Base-by-base conservation (phyloP, 148 eudicot genomes). In the Amaranthus hypochondriacus region DNA sequence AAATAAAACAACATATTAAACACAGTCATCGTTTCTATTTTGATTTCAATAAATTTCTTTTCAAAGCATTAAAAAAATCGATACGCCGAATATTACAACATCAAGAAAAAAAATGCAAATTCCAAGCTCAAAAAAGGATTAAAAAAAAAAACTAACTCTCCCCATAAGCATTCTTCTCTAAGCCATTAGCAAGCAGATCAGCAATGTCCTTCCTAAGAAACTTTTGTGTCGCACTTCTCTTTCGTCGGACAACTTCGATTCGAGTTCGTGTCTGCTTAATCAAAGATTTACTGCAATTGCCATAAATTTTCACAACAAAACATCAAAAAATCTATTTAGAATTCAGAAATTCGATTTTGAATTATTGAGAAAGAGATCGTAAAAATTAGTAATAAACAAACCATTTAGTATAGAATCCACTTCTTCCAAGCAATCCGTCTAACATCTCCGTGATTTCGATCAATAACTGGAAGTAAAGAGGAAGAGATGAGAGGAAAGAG, bases 211-310 rank as follows among this genome's bases (percentile, higher is more conserved):
- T 89, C 72, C 87, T 89, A 7, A 90, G 82, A 77, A 93, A 90
- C 90, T 89, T 89, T 81, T 87, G 89, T 70, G 92, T 93, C 58
- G 98, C 96, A 81, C 79, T 90, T 66, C 89, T 81, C 78, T 88
- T 85, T 77, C 86, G 73, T 56, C 90, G 69, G 66, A 90, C 76
- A 81, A 79, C 90, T 44, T 86, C 96, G 73, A 93, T 87, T 73
- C 98, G 78, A 43, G 85, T 82, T 78, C 90, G 81, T 14, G 89
- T 84, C 76, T 74, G 81, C 84, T 89, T 93, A 50, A 90, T 85
- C 84, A 89, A 62, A 75, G 79, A 63, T 71, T 80, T 80, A 75
- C 79, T 80, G 82, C 69, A 56, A 60, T 48, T 54, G 9, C 62
- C n/a, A 46, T 12, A 46, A 68, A 50, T 1, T 2, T 10, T 6